A percentile compares a stretch with the other conserved stretches of the same genome.
Conservation (phyloP, 108 stramenopile species). For the Nitzschia putrida region DNA sequence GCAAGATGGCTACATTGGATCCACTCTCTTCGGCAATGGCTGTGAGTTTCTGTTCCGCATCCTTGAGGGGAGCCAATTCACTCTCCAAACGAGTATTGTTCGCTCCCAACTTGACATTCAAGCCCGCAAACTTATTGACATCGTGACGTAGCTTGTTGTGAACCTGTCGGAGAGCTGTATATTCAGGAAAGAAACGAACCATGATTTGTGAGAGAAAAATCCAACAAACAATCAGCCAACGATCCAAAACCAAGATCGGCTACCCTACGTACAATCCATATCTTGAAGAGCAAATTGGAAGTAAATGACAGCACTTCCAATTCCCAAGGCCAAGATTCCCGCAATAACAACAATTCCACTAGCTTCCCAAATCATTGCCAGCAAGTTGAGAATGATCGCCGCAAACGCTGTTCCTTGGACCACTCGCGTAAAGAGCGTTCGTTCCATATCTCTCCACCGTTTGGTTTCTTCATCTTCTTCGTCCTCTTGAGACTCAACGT, state of each 20-base stretch:
- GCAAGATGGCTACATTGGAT: slow-evolving; percentile 19
- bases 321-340: slow-evolving; percentile 4
- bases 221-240: too few relatives aligned
- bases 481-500: slow-evolving; percentile 10
- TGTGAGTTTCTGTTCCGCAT: slow-evolving; percentile 17
- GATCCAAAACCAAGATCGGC: background rate
- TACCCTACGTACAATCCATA: slow-evolving; percentile 15
- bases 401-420: slow-evolving; percentile 10
- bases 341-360: slow-evolving; percentile 4
- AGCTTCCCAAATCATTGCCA: slow-evolving; percentile 21
- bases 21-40: slow-evolving; percentile 28
- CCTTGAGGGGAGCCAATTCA: slow-evolving; percentile 23
- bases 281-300: slow-evolving; percentile 20
- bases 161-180: slow-evolving; percentile 14
- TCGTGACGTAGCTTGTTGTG: slow-evolving; percentile 23
- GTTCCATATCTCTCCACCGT: slow-evolving; percentile 15
- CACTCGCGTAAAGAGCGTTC: slow-evolving; percentile 7
- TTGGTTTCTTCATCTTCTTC: slow-evolving; percentile 24
- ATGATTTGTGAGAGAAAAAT: background rate
- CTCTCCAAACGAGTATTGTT: slow-evolving; percentile 19
- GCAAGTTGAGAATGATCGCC: slow-evolving; percentile 14
- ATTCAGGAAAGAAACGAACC: background rate
- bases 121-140: slow-evolving; percentile 23
- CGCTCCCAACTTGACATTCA: slow-evolving; percentile 13
- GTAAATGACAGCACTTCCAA: slow-evolving; percentile 21